Conservation (phyloP, 2,329 filamentous ascomycete genomes). For the Hypocreales sp. region DNA sequence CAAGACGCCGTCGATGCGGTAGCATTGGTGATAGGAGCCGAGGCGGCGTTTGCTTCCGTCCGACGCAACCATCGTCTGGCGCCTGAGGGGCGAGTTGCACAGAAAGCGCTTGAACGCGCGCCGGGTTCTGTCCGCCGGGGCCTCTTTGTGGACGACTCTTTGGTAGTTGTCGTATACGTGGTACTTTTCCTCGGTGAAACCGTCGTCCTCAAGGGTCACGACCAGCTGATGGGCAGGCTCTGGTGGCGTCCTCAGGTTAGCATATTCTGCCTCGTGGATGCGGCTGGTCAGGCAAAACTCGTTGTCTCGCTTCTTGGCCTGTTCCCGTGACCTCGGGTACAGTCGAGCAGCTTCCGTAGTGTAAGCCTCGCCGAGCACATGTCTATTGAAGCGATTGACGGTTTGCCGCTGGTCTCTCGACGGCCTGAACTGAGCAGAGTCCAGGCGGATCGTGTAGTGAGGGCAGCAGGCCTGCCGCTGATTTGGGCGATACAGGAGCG, state of each 20-base stretch:
- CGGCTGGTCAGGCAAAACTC: conserved; percentile 52
- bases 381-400: conserved; percentile 61
- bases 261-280: conserved; percentile 53
- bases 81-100: conserved; percentile 51
- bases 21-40: conserved; percentile 72
- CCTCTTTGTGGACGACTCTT: conserved; percentile 54
- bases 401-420: conserved; percentile 60
- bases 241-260: conserved; percentile 37
- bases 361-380: conserved; percentile 55
- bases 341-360: conserved; percentile 45
- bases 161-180: conserved; percentile 62
- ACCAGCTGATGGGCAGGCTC: conserved; percentile 51
- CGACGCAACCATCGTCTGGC: conserved; percentile 22
- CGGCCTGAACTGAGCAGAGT: conserved; percentile 47
- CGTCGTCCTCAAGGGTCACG: conserved; percentile 54
- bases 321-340: conserved; percentile 52
- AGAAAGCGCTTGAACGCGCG: conserved; percentile 56
- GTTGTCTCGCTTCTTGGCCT: conserved; percentile 45
- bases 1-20: conserved; percentile 59
- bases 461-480: conserved; percentile 74
- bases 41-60: conserved; percentile 39
- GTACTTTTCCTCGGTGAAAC: conserved; percentile 65
- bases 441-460: conserved; percentile 71
- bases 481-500: conserved; percentile 63
- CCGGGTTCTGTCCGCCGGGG: conserved; percentile 38